Conservation (phyloP, 1,284 basidiomycete genomes). For the Mycosarcoma mackinlayi region DNA sequence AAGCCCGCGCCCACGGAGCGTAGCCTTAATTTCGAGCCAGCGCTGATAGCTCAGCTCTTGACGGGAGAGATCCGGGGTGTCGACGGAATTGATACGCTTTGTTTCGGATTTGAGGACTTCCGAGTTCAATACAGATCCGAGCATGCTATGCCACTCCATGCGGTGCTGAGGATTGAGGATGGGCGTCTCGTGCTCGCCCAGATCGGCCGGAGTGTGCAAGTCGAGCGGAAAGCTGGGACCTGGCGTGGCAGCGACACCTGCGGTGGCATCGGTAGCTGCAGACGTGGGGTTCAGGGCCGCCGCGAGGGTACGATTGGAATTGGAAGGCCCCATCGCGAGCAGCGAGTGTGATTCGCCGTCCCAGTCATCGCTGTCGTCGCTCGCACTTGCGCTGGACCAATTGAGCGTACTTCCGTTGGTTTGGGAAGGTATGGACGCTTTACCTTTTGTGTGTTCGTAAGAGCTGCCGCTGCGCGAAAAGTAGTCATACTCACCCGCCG, state of each 20-base stretch:
- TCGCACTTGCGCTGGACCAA: constrained; percentile 39
- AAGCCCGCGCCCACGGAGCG: constrained; percentile 74
- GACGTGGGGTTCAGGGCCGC: constrained; percentile 18
- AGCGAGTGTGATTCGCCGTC: constrained; percentile 25
- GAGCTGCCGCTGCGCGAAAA: constrained; percentile 32
- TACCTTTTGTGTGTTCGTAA: constrained; percentile 25
- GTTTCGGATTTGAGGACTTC: constrained; percentile 67
- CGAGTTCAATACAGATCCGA: constrained; percentile 64
- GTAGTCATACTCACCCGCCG: constrained; percentile 38
- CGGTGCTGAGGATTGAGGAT: constrained; percentile 56
- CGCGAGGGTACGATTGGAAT: constrained; percentile 14
- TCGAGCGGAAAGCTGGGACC: constrained; percentile 45
- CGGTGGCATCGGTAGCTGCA: constrained; percentile 9
- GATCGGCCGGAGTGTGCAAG: constrained; percentile 35
- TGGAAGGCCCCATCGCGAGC: not conserved
- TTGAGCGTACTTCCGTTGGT: constrained; percentile 9
- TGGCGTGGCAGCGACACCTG: constrained; percentile 25
- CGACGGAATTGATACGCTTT: constrained; percentile 69
- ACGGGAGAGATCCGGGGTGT: constrained; percentile 58
- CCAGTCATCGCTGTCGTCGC: constrained; percentile 50
- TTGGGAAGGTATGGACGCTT: constrained; percentile 21
- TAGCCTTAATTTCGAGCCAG: constrained; percentile 92
- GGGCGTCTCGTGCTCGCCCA: constrained; percentile 43
- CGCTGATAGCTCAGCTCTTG: constrained; percentile 70
- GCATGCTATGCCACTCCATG: constrained; percentile 68